A percentile compares a stretch with the other conserved stretches of the same genome.
These are phyloP conservation scores for Conticribra guillardii DNA, from an alignment of 108 stramenopile genomes.

Conservation along the genomic window DNA sequence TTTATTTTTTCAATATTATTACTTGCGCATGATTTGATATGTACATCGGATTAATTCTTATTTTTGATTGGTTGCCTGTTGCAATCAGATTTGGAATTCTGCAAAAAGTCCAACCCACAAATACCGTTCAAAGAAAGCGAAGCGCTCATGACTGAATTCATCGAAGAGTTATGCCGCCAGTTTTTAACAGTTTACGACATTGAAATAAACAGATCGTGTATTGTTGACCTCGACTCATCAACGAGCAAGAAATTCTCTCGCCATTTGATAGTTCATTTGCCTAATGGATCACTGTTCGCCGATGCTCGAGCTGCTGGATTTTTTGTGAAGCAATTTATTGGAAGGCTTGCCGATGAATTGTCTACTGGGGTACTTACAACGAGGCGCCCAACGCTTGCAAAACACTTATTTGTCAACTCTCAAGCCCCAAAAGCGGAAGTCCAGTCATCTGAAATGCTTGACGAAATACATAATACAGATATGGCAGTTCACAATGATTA, in stretches of 20 bases:
- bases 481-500: too few species aligned
- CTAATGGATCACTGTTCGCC: slow-evolving; percentile 61
- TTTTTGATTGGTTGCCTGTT: neutral
- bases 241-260: slow-evolving; percentile 91
- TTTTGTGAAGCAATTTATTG: slow-evolving; percentile 76
- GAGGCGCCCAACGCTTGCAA: slow-evolving; percentile 53
- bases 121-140: slow-evolving; percentile 57
- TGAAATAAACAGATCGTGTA: slow-evolving; percentile 30
- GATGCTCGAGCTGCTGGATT: slow-evolving; percentile 69
- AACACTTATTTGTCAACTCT: slow-evolving; percentile 75
- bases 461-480: neutral
- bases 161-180: slow-evolving; percentile 63
- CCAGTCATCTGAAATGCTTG: neutral
- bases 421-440: slow-evolving; percentile 10
- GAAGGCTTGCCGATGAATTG: slow-evolving; percentile 66
- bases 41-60: neutral
- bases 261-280: slow-evolving; percentile 90
- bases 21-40: too few species aligned
- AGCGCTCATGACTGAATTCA: slow-evolving; percentile 64
- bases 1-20: neutral
- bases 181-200: slow-evolving; percentile 47
- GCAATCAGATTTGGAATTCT: slow-evolving; percentile 86
- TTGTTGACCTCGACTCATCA: slow-evolving; percentile 92
- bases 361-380: slow-evolving; percentile 48
- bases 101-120: slow-evolving; percentile 63